phyloP scores from a whole-genome alignment of 176 grass and related monocot species.

The Zoysia pacifica region DNA sequence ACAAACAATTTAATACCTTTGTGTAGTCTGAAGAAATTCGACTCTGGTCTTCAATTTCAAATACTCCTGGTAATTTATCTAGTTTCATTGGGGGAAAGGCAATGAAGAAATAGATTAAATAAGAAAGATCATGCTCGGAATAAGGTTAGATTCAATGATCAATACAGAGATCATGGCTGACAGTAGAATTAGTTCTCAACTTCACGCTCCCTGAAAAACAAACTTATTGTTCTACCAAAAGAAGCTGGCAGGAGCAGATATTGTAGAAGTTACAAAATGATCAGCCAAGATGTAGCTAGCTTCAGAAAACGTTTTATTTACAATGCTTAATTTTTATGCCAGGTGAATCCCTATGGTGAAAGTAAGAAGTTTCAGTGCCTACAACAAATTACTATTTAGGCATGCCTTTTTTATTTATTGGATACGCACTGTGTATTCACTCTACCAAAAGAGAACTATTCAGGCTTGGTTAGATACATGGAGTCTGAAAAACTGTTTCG shows the following conservation, averaged over 20 bases:
- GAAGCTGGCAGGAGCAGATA: no score
- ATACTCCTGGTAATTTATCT: conserved; percentile 83
- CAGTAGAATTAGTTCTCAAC: neutral
- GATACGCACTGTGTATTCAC: no score
- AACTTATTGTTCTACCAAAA: no score
- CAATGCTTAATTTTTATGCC: neutral
- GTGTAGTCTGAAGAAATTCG: conserved; percentile 73
- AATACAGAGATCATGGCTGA: neutral
- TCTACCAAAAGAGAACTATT: no score
- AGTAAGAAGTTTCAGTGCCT: neutral
- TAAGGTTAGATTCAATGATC: neutral
- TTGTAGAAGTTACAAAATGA: no score
- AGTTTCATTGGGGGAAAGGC: conserved; percentile 34
- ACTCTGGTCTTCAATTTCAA: conserved; percentile 80
- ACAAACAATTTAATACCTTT: conserved; percentile 53
- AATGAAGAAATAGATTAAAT: neutral
- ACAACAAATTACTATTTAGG: neutral
- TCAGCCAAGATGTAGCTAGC: neutral
- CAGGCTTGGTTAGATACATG: no score
- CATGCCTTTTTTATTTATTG: no score
- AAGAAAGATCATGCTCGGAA: neutral
- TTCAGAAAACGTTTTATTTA: neutral
- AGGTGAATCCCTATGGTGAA: neutral
- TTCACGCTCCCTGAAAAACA: no score
- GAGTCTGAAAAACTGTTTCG: no score